Base-by-base conservation (phyloP, 164 flowering plant genomes). In the Vitis labrusca region DNA sequence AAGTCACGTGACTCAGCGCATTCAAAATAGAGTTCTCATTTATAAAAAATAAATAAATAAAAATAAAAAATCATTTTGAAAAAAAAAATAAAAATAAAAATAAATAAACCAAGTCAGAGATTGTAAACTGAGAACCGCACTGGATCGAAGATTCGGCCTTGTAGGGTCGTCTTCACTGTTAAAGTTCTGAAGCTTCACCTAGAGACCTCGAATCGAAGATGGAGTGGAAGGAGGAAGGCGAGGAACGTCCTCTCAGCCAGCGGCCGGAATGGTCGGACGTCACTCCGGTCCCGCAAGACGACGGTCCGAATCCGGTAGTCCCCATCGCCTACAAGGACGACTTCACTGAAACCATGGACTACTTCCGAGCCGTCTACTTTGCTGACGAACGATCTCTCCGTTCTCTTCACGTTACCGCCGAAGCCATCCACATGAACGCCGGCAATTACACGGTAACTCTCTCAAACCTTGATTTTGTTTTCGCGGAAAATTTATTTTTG, bases 221-320 rank as follows among this genome's bases (percentile, higher is more conserved):
- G 87, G 77, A 74, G 9, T 78, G 81, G 8, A 84, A 83, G 8
- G 80, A 70, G 32, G 83, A 79, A 8, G 73, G 64, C 19, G 53
- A 13, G 79, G 64, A 68, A 32, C 58, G 85, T 23, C 91, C 91
- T 1, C 51, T 88, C n/a, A 76, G 86, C 67, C 73, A 74, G 70
- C 76, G 93, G 59, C 69, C 79, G 9, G 98, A 91, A 71, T 95
- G 94, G 93, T 72, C 87, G 1, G 97, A 95, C 68, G 86, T 95
- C 23, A 81, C 54, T 51, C 99, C 97, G 12, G 59, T 93, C 4
- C 89, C 90, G 0, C 98, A 95, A 71, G 84, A 95, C 77, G 99
- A 95, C 52, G 98, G 99, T 29, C 94, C 92, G 8, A 85, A 84
- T 65, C 97, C 98, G 6, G 92, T 95, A 2, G 99, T 95, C 1